Base-by-base conservation (phyloP, 192 early-diverging fungal genomes). In the Helicostylum pulchrum region DNA sequence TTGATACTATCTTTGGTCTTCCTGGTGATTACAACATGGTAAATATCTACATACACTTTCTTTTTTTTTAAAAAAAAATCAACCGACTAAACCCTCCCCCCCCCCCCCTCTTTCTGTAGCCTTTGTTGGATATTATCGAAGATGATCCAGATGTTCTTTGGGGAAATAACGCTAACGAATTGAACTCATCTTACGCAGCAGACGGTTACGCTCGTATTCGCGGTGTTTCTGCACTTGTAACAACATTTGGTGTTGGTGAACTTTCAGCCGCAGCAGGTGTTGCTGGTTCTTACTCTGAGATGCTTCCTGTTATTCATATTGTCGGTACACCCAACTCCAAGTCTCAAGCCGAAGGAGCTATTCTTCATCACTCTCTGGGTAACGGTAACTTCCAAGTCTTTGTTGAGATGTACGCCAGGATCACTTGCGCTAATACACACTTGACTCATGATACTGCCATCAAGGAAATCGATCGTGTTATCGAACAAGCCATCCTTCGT, bases 291-390 rank as follows among this genome's bases (percentile, higher is more conserved):
- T 70, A 64, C 30, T 64, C 78, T 39, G 80, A 81, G 62, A 70
- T 80, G 72, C 72, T 81, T 11, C 76, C 80, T 0, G 80, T 81
- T 14, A 66, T 81, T 17, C 80, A 81, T 66, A 80, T 81, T 58
- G 80, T 80, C 17, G 80, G 80, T 21, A 78, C 78, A 7, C 80
- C 80, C 7, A 68, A 60, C 15, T 80, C 75, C 19, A 64, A 71
- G 48, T 78, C 78, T 46, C 80, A 81, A 61, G 56, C 75, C 6
- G 43, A 67, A 10, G 80, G 80, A 19, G 78, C 78, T 9, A 57
- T 81, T 23, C 53, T 81, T 23, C 80, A 81, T 55, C 80, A 81
- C 32, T 71, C 80, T 17, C 72, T 81, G 10, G 80, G 80, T n/a
- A 81, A 81, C 31, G 80, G 80, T n/a, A 72, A 81, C 23, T 81